Evolutionary conservation across 2,329 filamentous ascomycete genomes (phyloP), one percentile per base, ranked within the genome.

Genomic region (Aureobasidium sp.): DNA sequence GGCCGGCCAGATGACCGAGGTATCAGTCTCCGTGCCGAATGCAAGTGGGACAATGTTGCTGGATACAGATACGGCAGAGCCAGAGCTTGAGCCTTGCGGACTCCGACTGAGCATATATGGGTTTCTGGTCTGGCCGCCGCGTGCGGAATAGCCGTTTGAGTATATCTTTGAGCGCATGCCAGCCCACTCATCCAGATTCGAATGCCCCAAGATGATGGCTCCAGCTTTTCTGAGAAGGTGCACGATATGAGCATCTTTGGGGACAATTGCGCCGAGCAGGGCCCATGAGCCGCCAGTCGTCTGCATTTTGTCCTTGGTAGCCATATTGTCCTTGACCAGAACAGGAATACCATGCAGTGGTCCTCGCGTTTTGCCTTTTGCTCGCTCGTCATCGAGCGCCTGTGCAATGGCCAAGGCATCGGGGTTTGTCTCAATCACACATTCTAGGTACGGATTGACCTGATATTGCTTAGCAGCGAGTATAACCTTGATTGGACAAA

Each of bases 281-380:
- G 62, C 64, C 58, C 60, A 65, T 6, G 65, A 66, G 27, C 65
- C 65, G 5, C 64, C 65, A 6, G 65, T 65, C 1, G 64, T 65
- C 22, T 66, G 58, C 64, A 66, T 64, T 22, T 50, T 62, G 60
- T 66, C 65, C 47, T 62, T 60, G 15, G 65, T 66, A 12, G 65
- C 62, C 37, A 66, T 66, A 53, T 66, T 66, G 60, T 77, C 76
- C 64, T 78, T 77, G 14, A 76, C 44, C 1, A 77, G 69, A 49
- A 77, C 71, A 0, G 76, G 75, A 53, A 77, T 75, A 6, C 76
- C 76, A 66, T 78, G 75, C n/a, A 77, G 61, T 5, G 71, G 70
- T 2, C 75, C 71, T 47, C 75, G 71, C 19, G 70, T 63, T 52
- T 69, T 70, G 17, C 74, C 74, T 35, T 66, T 67, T 33, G 64